A percentile compares a stretch with the other conserved stretches of the same genome.
These are phyloP conservation scores for Daldinia caldariorum DNA, from an alignment of 495 filamentous ascomycete genomes.

Conservation along the genomic window DNA sequence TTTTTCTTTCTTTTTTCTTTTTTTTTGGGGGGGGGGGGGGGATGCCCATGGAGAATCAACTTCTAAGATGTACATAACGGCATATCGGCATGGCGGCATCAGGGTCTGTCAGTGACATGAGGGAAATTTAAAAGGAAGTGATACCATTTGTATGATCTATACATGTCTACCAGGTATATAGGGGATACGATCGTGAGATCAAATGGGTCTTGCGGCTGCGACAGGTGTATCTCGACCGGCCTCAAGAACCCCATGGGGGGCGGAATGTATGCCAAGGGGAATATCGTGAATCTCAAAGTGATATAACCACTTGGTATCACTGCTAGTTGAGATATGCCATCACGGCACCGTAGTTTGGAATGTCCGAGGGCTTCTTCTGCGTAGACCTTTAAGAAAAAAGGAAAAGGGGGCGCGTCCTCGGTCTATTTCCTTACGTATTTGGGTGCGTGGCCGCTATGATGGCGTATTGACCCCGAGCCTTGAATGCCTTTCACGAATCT, in stretches of 20 bases:
- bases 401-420: background rate
- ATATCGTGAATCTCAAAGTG: background rate
- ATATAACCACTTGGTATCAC: background rate
- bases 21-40: too few relatives aligned
- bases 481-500: background rate
- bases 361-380: too few relatives aligned
- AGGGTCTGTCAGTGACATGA: background rate
- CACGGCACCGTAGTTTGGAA: background rate
- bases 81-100: background rate
- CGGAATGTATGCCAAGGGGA: background rate
- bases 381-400: background rate
- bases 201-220: background rate
- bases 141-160: background rate
- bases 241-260: background rate
- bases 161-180: background rate
- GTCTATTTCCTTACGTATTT: background rate
- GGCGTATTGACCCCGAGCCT: background rate
- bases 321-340: background rate
- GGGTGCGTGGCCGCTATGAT: background rate
- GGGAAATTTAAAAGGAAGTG: background rate
- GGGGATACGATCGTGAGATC: background rate
- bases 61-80: conserved; percentile 29
- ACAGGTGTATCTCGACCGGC: background rate
- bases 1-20: too few relatives aligned
- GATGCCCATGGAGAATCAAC: conserved; percentile 41